Base-by-base conservation (phyloP, 2,329 filamentous ascomycete genomes). In the Verticillium nonalfalfae region DNA sequence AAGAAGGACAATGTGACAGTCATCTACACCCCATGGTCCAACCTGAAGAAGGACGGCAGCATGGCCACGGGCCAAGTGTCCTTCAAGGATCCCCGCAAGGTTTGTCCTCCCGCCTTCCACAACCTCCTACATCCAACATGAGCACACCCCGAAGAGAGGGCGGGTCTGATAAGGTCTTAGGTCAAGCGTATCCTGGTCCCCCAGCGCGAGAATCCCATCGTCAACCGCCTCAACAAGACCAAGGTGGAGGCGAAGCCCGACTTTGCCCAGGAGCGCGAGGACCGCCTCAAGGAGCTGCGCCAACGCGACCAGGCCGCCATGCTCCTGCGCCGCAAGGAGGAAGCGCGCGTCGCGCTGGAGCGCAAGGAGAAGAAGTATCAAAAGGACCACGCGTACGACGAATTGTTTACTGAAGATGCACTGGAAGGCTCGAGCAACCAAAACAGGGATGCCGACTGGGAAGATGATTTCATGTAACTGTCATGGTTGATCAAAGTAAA, bases 141-240 rank as follows among this genome's bases (percentile, higher is more conserved):
- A 56, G 4, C 11, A 11, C 3, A 18, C 54, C 26, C 14, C 68
- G 4, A 31, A 31, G 26, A 31, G 4, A 31, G 26, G 26, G 26
- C 26, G 26, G 26, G 26, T 4, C 26, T 31, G 26, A 31, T 5
- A 31, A 5, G 3, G 4, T 5, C 26, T 31, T 4, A 89, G 79
- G 93, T 97, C 66, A 93, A 90, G 78, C 88, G 89, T 67, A 80
- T 97, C 62, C 86, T 96, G 61, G 90, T 99, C 15, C 75, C 86
- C 11, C 83, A 88, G 71, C 86, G 94, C 59, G 91, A 96, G 73
- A 99, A 99, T 74, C 79, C 88, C 58, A 92, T 97, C 70, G 86
- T 99, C 78, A 99, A 99, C 78, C 87, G 95, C n/a, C 85, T 99
- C 66, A 98, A 97, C 80, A 99, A 98, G 83, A 99, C 95, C 39